phyloP scores from a whole-genome alignment of 2,329 filamentous ascomycete species.

The Colletotrichum eleusines region DNA sequence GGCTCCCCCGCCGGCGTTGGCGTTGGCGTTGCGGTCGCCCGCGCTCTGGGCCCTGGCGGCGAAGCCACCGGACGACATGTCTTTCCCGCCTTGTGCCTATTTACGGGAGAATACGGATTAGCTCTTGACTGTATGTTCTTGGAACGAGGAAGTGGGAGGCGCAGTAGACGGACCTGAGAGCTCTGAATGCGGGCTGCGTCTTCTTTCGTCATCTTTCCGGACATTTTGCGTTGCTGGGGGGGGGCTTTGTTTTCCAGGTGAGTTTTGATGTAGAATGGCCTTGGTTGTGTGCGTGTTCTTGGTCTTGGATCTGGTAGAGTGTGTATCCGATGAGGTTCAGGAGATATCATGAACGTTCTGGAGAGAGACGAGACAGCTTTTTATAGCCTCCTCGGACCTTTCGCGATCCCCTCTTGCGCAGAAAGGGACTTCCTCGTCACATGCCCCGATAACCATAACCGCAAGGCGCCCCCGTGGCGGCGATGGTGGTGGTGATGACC shows the following conservation, averaged over 20 bases:
- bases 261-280: not conserved
- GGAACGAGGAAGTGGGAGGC: too few species aligned
- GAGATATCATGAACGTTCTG: not conserved
- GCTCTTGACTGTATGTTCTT: not conserved
- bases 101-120: not conserved
- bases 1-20: not conserved
- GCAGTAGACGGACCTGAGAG: not conserved
- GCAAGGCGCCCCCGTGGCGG: not conserved
- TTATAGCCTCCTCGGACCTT: not conserved
- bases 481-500: not conserved
- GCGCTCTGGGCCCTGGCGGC: constrained; percentile 16
- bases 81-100: not conserved
- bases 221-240: not conserved
- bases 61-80: constrained; percentile 13
- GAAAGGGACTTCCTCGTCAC: not conserved
- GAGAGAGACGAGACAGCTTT: not conserved
- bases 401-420: not conserved
- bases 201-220: constrained; percentile 14
- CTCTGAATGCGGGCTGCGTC: constrained; percentile 7
- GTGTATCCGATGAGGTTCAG: not conserved
- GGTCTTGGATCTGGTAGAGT: not conserved
- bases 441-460: not conserved
- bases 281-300: not conserved
- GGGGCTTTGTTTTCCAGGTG: not conserved
- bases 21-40: constrained; percentile 18